Base-by-base conservation (phyloP, 2,329 filamentous ascomycete genomes). In the Pseudocercospora fuligena region DNA sequence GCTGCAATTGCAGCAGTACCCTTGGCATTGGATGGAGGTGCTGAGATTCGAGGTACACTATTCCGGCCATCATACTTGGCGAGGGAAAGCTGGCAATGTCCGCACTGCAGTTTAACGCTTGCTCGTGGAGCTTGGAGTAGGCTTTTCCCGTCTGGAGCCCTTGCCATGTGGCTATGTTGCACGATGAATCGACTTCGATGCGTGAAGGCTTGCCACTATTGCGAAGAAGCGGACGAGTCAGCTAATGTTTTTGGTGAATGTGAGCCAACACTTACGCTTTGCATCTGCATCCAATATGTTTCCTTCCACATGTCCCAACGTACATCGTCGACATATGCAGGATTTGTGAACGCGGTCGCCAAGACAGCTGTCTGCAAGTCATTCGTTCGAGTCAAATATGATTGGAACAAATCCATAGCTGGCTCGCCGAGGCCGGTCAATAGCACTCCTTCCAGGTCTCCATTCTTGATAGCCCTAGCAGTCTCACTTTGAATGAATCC, bases 331-430 rank as follows among this genome's bases (percentile, higher is more conserved):
- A 94, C 89, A 78, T 92, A 94, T 8, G 88, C 85, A 0, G 92
- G 92, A 64, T 89, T 87, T 71, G 90, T 91, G 76, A 91, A 89
- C 12, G 90, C 90, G 65, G 92, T 86, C 66, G 92, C 86, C 1
- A 95, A 83, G 0, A 91, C 90, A 1, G 92, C 90, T 1, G 92
- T 93, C 79, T 96, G 92, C 25, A 92, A 85, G 77, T 94, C 92
- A 74, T 89, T 85, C 76, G 90, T 93, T 71, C 90, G 90, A 72
- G 89, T 85, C 54, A 95, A 86, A 78, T 93, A 93, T 60, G 88
- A 87, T 67, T 91, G 90, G 66, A 94, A 87, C 19, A 95, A 87
- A 75, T 93, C 90, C 65, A 94, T 88, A 60, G 90, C 84, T 61
- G 84, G 83, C 70, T 92, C 90, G 2, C 88, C 89, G 66, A 96